A percentile compares a stretch with the other conserved stretches of the same genome.
Evolutionary conservation across 768 basidiomycete genomes (phyloP).

Genomic region (Filobasidium wieringae): DNA sequence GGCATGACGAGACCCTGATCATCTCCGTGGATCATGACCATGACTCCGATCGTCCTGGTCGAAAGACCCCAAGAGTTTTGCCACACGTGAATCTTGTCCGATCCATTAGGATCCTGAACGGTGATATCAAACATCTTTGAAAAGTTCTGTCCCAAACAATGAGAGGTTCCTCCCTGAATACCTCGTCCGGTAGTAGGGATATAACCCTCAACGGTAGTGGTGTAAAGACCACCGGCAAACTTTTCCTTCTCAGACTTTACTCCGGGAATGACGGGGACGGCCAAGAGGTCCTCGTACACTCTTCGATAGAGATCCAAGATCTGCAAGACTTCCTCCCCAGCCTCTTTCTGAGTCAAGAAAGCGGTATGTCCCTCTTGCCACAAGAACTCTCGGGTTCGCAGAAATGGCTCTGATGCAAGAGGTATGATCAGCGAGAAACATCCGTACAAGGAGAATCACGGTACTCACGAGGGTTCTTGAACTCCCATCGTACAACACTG

Average conservation of each 20-base stretch:
- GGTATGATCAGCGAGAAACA: not conserved
- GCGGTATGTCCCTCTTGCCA: constrained; percentile 99
- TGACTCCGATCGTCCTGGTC: constrained; percentile 91
- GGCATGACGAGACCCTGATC: constrained; percentile 94
- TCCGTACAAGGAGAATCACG: not conserved
- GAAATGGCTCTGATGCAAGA: constrained; percentile 69
- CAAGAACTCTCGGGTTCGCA: constrained; percentile 97
- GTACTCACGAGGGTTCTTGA: constrained; percentile 89
- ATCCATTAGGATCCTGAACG: constrained; percentile 74
- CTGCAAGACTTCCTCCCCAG: constrained; percentile 77
- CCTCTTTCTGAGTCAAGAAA: constrained; percentile 73
- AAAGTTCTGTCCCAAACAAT: constrained; percentile 97
- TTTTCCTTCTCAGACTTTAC: constrained; percentile 99
- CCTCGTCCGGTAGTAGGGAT: constrained; percentile 93
- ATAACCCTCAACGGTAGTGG: constrained; percentile 96
- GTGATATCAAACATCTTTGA: constrained; percentile 96
- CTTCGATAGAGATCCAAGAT: constrained; percentile 92
- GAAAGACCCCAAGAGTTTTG: constrained; percentile 98
- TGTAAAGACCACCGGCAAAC: constrained; percentile 95
- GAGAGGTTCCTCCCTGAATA: constrained; percentile 95
- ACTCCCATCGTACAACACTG: constrained; percentile 98
- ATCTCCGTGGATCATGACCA: constrained; percentile 99
- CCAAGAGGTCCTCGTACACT: constrained; percentile 92
- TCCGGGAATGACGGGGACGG: constrained; percentile 92
- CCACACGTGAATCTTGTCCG: constrained; percentile 57